These are phyloP conservation scores for Skeletonema tropicum DNA, from an alignment of 108 stramenopile genomes.

Conservation along the genomic window DNA sequence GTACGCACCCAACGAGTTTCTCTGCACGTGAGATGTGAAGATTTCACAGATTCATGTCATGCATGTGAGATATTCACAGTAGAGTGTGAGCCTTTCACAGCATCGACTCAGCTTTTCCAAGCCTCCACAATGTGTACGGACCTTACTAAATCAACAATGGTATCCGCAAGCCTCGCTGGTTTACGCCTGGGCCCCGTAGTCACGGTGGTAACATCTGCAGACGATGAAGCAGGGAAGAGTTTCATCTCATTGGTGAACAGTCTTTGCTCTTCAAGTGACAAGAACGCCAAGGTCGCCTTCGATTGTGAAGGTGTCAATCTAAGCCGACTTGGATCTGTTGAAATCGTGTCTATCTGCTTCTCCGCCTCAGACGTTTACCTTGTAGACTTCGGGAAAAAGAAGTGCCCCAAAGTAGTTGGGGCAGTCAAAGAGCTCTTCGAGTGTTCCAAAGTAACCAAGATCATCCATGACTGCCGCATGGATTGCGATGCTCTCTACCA, in stretches of 20 bases:
- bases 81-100: no score
- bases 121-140: no score
- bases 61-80: no score
- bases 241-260: constrained; percentile 12
- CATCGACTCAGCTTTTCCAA: no score
- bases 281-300: constrained; percentile 21
- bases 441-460: constrained; percentile 25
- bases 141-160: no score
- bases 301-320: constrained; percentile 54
- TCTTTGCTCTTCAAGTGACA: constrained; percentile 4
- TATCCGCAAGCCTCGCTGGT: no score
- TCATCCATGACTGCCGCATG: constrained; percentile 55
- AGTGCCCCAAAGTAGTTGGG: constrained; percentile 8
- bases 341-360: constrained; percentile 42
- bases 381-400: constrained; percentile 1
- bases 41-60: no score
- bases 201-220: background rate
- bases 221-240: background rate
- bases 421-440: constrained; percentile 32
- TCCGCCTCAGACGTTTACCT: constrained; percentile 8
- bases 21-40: no score
- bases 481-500: constrained; percentile 54
- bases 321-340: constrained; percentile 34
- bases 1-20: no score
- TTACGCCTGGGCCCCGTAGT: background rate